Conservation (phyloP, 139 green algal species). For the Chlamydomonas eustigma region DNA sequence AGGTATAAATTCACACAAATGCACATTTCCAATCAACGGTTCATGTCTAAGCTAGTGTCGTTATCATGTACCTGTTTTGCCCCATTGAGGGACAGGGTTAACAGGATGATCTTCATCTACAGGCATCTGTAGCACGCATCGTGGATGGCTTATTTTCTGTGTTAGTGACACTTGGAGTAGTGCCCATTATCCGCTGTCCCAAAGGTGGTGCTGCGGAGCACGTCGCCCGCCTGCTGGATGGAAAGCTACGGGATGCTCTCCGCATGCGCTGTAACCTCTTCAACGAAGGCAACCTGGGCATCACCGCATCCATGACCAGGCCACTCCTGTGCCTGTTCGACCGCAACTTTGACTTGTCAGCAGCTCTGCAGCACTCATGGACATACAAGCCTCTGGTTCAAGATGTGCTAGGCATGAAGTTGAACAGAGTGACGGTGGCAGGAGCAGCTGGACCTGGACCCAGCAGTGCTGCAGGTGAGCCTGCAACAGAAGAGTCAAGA, state of each 20-base stretch:
- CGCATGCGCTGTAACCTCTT: slow-evolving; percentile 74
- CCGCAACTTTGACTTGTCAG: slow-evolving; percentile 93
- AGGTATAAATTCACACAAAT: too few relatives aligned
- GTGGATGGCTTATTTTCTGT: slow-evolving; percentile 92
- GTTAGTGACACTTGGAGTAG: slow-evolving; percentile 80
- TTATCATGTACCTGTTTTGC: too few relatives aligned
- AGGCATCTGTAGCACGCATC: slow-evolving; percentile 60
- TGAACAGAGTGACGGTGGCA: neutral
- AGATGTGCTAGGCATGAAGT: slow-evolving; percentile 4
- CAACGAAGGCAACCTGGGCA: neutral
- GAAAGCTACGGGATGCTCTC: slow-evolving; percentile 73
- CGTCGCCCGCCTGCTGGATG: slow-evolving; percentile 48
- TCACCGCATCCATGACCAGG: slow-evolving; percentile 60
- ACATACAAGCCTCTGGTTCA: slow-evolving; percentile 96
- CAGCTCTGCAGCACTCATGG: slow-evolving; percentile 87
- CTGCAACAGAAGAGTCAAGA: too few relatives aligned
- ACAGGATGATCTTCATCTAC: too few relatives aligned
- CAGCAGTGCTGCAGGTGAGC: slow-evolving; percentile 4
- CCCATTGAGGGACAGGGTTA: too few relatives aligned
- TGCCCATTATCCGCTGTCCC: slow-evolving; percentile 92
- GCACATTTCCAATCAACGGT: too few relatives aligned
- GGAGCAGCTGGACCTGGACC: slow-evolving; percentile 8
- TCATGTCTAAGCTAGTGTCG: too few relatives aligned
- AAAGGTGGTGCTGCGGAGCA: slow-evolving; percentile 90
- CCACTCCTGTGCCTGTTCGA: slow-evolving; percentile 97